Conservation (phyloP, 805 yeast genomes). For the Kodamaea leandrae region DNA sequence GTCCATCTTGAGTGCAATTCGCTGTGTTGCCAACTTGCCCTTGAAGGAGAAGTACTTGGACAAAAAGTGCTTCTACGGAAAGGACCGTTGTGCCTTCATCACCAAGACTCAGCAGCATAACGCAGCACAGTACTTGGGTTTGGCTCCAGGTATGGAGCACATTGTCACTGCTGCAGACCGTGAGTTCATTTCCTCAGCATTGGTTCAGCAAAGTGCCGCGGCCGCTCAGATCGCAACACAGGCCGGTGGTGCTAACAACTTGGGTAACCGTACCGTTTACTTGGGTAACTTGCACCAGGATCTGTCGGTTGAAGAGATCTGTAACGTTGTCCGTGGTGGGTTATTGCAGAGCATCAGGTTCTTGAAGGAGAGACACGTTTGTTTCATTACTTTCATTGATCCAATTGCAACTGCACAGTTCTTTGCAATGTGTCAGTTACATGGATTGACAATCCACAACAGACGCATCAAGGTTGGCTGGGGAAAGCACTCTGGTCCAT, state of each 20-base stretch:
- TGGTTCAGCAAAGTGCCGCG: slow-evolving; percentile 92
- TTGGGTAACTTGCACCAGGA: slow-evolving; percentile 88
- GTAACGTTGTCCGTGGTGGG: slow-evolving; percentile 96
- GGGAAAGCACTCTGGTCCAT: slow-evolving; percentile 96
- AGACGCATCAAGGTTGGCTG: slow-evolving; percentile 90
- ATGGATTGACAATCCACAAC: slow-evolving; percentile 82
- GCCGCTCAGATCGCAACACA: slow-evolving; percentile 96
- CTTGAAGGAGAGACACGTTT: slow-evolving; percentile 81
- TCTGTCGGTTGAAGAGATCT: slow-evolving; percentile 85
- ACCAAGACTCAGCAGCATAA: slow-evolving; percentile 95
- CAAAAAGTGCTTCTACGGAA: slow-evolving; percentile 84
- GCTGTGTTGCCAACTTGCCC: slow-evolving; percentile 76
- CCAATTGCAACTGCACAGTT: slow-evolving; percentile 98
- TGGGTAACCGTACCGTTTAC: slow-evolving; percentile 92
- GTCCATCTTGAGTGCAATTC: slow-evolving; percentile 80
- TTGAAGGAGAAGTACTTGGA: slow-evolving; percentile 64
- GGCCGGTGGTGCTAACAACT: slow-evolving; percentile 88
- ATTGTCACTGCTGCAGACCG: slow-evolving; percentile 67
- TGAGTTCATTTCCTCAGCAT: slow-evolving; percentile 64
- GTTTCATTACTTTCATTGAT: slow-evolving; percentile 93
- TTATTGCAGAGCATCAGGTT: slow-evolving; percentile 79
- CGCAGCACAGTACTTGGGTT: slow-evolving; percentile 91
- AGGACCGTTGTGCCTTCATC: slow-evolving; percentile 91
- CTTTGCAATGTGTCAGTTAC: slow-evolving; percentile 88
- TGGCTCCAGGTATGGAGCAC: slow-evolving; percentile 86